Evolutionary conservation across 202 grass and related monocot species (phyloP).

Genomic region (Alloteropsis angusta): DNA sequence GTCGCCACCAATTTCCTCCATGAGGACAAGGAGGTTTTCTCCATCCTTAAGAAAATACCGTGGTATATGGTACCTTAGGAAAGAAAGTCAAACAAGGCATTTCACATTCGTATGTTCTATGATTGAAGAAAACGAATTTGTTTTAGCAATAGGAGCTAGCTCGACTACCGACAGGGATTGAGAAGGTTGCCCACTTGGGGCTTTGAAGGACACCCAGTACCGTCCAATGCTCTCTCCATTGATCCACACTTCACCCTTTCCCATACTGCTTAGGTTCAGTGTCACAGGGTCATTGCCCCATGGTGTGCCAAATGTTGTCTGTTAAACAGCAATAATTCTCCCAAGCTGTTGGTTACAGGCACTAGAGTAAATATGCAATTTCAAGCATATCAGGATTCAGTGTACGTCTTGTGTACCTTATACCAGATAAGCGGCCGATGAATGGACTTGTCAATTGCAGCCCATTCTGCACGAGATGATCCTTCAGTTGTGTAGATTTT

Average conservation of each 20-base stretch:
- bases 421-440: conserved; percentile 56
- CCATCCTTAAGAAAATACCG: conserved; percentile 41
- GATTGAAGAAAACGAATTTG: neutral
- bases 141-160: neutral
- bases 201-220: conserved; percentile 68
- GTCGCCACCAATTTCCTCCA: conserved; percentile 62
- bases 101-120: neutral
- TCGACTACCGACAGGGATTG: conserved; percentile 54
- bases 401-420: conserved; percentile 36
- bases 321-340: conserved; percentile 8
- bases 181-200: conserved; percentile 47
- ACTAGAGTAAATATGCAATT: neutral
- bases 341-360: neutral
- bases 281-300: conserved; percentile 47
- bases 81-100: neutral
- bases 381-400: neutral
- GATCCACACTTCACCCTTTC: conserved; percentile 79
- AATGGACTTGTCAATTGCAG: conserved; percentile 13
- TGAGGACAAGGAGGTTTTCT: conserved; percentile 53
- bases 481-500: conserved; percentile 40
- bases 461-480: conserved; percentile 42
- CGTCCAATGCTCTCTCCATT: conserved; percentile 75
- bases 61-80: conserved; percentile 71
- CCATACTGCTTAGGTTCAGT: conserved; percentile 68
- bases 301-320: conserved; percentile 59